Conservation (phyloP, 208 protist species). For the Strigomonas culicis region DNA sequence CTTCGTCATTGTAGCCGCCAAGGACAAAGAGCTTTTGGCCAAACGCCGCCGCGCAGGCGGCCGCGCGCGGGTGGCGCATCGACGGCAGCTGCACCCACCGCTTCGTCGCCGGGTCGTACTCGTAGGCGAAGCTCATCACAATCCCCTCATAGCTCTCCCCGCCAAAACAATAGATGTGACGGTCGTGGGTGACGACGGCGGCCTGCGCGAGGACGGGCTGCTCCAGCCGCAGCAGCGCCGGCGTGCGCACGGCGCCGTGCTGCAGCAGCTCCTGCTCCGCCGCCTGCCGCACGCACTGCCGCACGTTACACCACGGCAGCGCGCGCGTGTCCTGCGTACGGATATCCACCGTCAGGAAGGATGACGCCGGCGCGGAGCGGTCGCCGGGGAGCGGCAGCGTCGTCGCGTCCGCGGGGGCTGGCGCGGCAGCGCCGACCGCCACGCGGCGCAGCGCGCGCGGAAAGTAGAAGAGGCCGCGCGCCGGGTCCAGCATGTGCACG, state of each 20-base stretch:
- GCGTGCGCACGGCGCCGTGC: conserved; percentile 31
- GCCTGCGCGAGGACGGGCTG: conserved; percentile 33
- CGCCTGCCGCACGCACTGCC: conserved; percentile 26
- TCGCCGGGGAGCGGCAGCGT: background rate
- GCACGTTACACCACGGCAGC: conserved; percentile 35
- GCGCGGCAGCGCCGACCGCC: conserved; percentile 16
- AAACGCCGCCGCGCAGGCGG: conserved; percentile 24
- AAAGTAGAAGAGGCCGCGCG: conserved; percentile 42
- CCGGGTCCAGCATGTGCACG: conserved; percentile 44
- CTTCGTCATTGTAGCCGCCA: conserved; percentile 36
- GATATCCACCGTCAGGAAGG: conserved; percentile 47
- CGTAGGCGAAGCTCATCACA: conserved; percentile 34
- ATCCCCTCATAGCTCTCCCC: conserved; percentile 40
- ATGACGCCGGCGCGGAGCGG: conserved; percentile 14
- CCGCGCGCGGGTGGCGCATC: conserved; percentile 27
- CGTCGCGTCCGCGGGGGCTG: background rate
- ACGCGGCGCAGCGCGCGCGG: conserved; percentile 42
- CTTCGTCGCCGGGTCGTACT: conserved; percentile 32
- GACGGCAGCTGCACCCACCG: conserved; percentile 31
- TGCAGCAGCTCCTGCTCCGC: conserved; percentile 24
- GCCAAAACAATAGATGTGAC: conserved; percentile 44
- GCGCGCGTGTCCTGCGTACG: conserved; percentile 45
- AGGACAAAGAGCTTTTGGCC: conserved; percentile 35
- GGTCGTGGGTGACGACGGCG: conserved; percentile 29
- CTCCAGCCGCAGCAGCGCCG: conserved; percentile 26